Evolutionary conservation across 371 early-diverging fungal species (phyloP), one percentile per base, ranked within the genome.

Genomic region (Mucor velutinosus): DNA sequence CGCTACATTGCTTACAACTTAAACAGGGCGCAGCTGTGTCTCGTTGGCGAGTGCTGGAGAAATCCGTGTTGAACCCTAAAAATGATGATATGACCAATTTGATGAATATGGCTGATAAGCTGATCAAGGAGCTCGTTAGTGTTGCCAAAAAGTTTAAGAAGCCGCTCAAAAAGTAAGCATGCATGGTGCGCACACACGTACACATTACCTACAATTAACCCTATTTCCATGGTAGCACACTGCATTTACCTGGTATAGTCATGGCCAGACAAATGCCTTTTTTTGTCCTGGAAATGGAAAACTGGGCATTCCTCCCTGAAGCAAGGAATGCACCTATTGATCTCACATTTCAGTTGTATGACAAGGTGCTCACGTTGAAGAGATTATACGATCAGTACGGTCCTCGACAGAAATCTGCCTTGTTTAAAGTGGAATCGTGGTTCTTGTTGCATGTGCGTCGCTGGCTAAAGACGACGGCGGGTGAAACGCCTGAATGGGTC

Each of bases 361-460:
- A 84, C 62, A 84, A 86, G 57, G 79, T 86, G 2, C 72, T 83
- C 3, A 76, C 73, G 21, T 43, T 86, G 25, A 84, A 84, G 58
- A 59, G 74, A 62, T 60, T 86, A 15, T 86, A 84, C 65, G 82
- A 80, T 63, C 79, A 79, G 60, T 74, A 79, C 70, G 83, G 84
- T 1, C 78, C 79, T 33, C 78, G 83, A 63, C 71, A 80, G 67
- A 80, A 81, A 32, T 69, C 80, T 6, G 78, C 78, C 3, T 56
- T 88, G 27, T 87, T 90, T 67, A 87, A 86, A 51, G 85, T 88
- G 4, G 88, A 87, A 47, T 82, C 81, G 2, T 90, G 90, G 90
- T 90, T 90, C 68, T 71, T 81, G 45, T 77, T 82, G 11, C 87
- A 89, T 70, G 88, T 89, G 0, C 77, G 78, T 43, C 85, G 86